Evolutionary conservation across 306 rosid species (phyloP).

Genomic region (Inga laurina): DNA sequence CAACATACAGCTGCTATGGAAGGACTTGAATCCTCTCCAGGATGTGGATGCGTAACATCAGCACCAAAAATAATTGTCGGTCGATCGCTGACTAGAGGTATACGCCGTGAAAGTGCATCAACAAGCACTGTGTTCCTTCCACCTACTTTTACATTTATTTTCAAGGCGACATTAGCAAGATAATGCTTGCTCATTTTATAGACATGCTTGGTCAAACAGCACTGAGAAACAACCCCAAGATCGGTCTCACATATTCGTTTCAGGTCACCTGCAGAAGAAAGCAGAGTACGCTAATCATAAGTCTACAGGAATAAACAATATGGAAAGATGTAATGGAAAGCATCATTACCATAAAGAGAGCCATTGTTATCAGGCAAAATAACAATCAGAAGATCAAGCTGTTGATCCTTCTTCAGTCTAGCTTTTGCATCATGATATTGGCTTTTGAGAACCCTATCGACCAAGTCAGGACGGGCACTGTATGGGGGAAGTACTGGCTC

Average conservation of each 20-base stretch:
- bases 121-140: slow-evolving; percentile 91
- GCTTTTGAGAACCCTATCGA: slow-evolving; percentile 75
- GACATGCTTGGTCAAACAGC: slow-evolving; percentile 90
- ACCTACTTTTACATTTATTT: slow-evolving; percentile 94
- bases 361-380: slow-evolving; percentile 94
- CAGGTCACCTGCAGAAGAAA: slow-evolving; percentile 65
- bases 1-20: slow-evolving; percentile 89
- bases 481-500: slow-evolving; percentile 74
- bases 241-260: slow-evolving; percentile 95
- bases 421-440: slow-evolving; percentile 64
- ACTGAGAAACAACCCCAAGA: slow-evolving; percentile 90
- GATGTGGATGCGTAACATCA: slow-evolving; percentile 96
- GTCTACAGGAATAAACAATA: neutral
- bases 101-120: slow-evolving; percentile 84
- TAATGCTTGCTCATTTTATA: slow-evolving; percentile 82
- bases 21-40: slow-evolving; percentile 98
- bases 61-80: slow-evolving; percentile 98
- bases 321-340: neutral
- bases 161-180: slow-evolving; percentile 84
- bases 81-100: slow-evolving; percentile 86
- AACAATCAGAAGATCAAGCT: slow-evolving; percentile 81
- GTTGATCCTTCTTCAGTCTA: slow-evolving; percentile 57
- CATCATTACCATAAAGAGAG: slow-evolving; percentile 74
- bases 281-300: neutral
- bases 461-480: slow-evolving; percentile 79